phyloP scores from a whole-genome alignment of 257 asterid species.

The Dorcoceras hygrometricum region DNA sequence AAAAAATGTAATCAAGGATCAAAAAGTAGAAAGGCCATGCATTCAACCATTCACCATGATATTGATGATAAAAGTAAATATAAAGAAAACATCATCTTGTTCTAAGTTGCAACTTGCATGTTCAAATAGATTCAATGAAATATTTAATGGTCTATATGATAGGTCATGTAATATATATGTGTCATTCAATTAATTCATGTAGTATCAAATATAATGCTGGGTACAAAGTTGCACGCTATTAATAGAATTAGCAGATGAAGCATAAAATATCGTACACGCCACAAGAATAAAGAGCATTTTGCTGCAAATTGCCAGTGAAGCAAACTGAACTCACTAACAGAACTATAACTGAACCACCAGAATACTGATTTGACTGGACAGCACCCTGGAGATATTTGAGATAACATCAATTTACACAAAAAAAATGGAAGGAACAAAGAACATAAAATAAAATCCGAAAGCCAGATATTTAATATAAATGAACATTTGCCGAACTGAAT shows the following conservation, averaged over 20 bases:
- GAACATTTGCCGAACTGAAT: neutral
- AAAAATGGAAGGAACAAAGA: neutral
- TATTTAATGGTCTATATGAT: neutral
- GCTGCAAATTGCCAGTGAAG: neutral
- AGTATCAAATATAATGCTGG: neutral
- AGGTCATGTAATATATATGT: neutral
- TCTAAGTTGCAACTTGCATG: neutral
- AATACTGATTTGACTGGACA: neutral
- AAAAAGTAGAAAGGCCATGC: neutral
- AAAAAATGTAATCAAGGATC: conserved; percentile 16
- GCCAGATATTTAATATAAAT: neutral
- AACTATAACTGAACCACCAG: neutral
- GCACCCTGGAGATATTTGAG: neutral
- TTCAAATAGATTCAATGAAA: neutral
- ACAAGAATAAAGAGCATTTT: neutral
- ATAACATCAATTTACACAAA: neutral
- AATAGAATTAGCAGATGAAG: neutral
- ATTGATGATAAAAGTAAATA: neutral
- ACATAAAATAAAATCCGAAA: neutral
- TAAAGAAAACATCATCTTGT: neutral
- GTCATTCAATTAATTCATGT: neutral
- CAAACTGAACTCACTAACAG: neutral
- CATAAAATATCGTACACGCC: neutral
- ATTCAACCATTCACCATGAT: conserved; percentile 9
- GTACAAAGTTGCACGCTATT: neutral